Conservation (phyloP, 805 yeast genomes). For the Brettanomyces nanus region DNA sequence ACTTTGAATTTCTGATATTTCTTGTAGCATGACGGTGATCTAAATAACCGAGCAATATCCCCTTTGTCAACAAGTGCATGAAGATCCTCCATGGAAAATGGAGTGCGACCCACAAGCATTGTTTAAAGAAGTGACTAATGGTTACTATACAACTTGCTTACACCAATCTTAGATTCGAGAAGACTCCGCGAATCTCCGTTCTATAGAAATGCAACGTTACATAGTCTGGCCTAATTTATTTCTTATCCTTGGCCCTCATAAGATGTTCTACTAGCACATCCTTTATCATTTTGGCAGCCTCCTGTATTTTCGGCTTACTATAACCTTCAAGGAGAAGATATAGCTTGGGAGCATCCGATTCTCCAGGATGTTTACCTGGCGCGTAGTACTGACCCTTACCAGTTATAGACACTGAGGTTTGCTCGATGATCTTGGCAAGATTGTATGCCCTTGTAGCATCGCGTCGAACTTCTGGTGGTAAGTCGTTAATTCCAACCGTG, state of each 20-base stretch:
- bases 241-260: too few species aligned
- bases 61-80: conserved; percentile 31
- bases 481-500: conserved; percentile 69
- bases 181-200: not conserved
- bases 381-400: conserved; percentile 74
- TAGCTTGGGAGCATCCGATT: conserved; percentile 63
- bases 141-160: too few species aligned
- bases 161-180: too few species aligned
- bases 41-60: conserved; percentile 38
- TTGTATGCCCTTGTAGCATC: conserved; percentile 61
- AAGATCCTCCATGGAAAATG: conserved; percentile 41
- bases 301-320: conserved; percentile 46
- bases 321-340: conserved; percentile 73
- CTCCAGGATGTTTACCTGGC: conserved; percentile 41
- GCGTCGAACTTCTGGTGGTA: conserved; percentile 79
- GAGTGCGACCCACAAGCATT: conserved; percentile 18
- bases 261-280: too few species aligned
- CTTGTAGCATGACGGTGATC: conserved; percentile 37
- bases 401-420: conserved; percentile 70
- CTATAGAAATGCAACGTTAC: too few species aligned
- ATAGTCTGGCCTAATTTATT: too few species aligned
- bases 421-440: conserved; percentile 54
- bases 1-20: conserved; percentile 40
- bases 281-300: conserved; percentile 52
- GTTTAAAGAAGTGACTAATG: too few species aligned